These are phyloP conservation scores for Purshia tridentata DNA, from an alignment of 306 rosid species.

Conservation along the genomic window DNA sequence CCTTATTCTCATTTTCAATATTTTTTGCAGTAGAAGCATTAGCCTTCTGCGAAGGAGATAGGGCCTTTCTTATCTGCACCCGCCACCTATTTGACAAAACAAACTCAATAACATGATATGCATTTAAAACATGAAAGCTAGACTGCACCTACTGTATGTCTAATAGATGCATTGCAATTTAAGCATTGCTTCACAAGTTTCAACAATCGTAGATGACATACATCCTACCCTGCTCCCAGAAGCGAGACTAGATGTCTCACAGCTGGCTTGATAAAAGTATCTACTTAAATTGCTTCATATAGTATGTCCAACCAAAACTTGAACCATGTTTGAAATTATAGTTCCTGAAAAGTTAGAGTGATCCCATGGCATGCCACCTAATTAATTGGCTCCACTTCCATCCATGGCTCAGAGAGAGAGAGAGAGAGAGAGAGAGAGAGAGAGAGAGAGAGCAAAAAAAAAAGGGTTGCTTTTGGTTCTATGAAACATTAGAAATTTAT, in stretches of 20 bases:
- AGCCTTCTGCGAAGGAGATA: conserved; percentile 42
- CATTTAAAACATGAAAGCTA: neutral
- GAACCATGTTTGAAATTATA: neutral
- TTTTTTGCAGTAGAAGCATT: conserved; percentile 30
- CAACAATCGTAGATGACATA: neutral
- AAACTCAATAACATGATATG: neutral
- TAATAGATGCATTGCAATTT: neutral
- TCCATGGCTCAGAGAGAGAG: neutral
- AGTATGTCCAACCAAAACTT: neutral
- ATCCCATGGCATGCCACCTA: too few relatives aligned
- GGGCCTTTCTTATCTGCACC: conserved; percentile 45
- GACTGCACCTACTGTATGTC: neutral
- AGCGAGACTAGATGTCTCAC: too few relatives aligned
- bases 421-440: too few relatives aligned
- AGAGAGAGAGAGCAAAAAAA: too few relatives aligned
- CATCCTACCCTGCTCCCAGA: neutral
- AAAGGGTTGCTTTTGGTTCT: neutral
- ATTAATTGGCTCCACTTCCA: neutral
- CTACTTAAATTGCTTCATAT: neutral
- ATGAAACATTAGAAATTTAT: too few relatives aligned
- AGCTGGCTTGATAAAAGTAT: neutral
- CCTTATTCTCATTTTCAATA: conserved; percentile 29
- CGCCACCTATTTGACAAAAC: conserved; percentile 42
- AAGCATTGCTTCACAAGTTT: neutral
- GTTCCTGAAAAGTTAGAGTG: neutral